phyloP scores from a whole-genome alignment of 306 rosid genomes.

The Gastrolobium villosum region DNA sequence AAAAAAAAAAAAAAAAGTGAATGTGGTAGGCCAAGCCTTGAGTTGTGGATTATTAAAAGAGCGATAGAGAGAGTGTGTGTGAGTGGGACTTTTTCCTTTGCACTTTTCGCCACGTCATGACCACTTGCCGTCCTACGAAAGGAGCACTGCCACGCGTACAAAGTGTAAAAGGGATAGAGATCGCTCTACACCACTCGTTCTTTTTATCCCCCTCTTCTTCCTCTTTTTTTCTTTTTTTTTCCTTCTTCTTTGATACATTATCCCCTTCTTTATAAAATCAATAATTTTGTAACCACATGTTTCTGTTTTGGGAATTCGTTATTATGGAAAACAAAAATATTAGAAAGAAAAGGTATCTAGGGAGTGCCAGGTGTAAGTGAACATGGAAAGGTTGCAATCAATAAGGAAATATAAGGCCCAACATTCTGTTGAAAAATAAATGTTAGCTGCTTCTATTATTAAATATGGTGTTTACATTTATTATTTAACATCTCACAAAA shows the following conservation, averaged over 20 bases:
- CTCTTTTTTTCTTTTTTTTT: too few relatives aligned
- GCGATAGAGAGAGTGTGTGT: neutral
- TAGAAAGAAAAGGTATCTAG: neutral
- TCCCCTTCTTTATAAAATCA: neutral
- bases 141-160: conserved; percentile 25
- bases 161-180: neutral
- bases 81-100: conserved; percentile 13
- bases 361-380: conserved; percentile 1
- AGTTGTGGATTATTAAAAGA: conserved; percentile 44
- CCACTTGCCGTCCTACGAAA: conserved; percentile 51
- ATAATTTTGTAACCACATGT: conserved; percentile 26
- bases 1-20: neutral
- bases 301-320: neutral
- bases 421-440: neutral
- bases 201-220: neutral
- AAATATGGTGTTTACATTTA: too few relatives aligned
- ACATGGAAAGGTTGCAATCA: conserved; percentile 30
- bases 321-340: neutral
- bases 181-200: conserved; percentile 35
- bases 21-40: conserved; percentile 32
- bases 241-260: neutral
- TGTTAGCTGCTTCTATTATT: neutral
- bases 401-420: neutral
- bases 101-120: conserved; percentile 56
- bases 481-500: too few relatives aligned